Percentiles rank a stretch among this genome's conserved stretches.
phyloP scores from a whole-genome alignment of 1,284 basidiomycete genomes.

The Paramarasmius palmivorus region DNA sequence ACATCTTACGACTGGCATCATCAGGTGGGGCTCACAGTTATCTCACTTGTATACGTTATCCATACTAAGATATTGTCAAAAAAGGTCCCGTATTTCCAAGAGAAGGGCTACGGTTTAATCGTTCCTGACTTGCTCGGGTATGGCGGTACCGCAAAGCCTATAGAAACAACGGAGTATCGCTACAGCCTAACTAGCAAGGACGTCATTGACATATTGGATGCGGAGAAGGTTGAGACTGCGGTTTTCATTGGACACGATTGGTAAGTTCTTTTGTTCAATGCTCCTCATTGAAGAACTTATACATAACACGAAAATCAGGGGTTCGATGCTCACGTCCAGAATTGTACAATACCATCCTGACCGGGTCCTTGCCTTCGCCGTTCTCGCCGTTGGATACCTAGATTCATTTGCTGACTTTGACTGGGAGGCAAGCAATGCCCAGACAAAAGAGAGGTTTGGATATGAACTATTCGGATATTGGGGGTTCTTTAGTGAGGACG shows the following conservation, averaged over 20 bases:
- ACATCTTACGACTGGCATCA: too few relatives aligned
- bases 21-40: too few relatives aligned
- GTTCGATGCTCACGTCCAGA: too few relatives aligned
- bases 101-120: conserved; percentile 13
- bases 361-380: conserved; percentile 42
- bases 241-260: conserved; percentile 53
- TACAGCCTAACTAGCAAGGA: conserved; percentile 38
- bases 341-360: conserved; percentile 33
- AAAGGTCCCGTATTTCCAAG: conserved; percentile 30
- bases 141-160: conserved; percentile 14
- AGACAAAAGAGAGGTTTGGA: conserved; percentile 23
- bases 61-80: conserved; percentile 44
- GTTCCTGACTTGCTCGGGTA: conserved; percentile 17
- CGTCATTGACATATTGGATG: conserved; percentile 46
- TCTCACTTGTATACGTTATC: too few relatives aligned
- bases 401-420: conserved; percentile 18
- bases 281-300: not conserved
- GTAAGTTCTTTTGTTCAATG: conserved; percentile 27
- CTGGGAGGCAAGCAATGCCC: conserved; percentile 14
- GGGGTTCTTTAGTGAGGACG: too few relatives aligned
- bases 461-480: conserved; percentile 35
- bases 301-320: conserved; percentile 25
- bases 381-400: conserved; percentile 41
- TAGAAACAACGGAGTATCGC: not conserved
- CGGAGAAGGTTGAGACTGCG: conserved; percentile 34